A percentile compares a stretch with the other conserved stretches of the same genome.
Conservation (phyloP, 2,329 filamentous ascomycete species). For the Hawksworthiomyces lignivorus region DNA sequence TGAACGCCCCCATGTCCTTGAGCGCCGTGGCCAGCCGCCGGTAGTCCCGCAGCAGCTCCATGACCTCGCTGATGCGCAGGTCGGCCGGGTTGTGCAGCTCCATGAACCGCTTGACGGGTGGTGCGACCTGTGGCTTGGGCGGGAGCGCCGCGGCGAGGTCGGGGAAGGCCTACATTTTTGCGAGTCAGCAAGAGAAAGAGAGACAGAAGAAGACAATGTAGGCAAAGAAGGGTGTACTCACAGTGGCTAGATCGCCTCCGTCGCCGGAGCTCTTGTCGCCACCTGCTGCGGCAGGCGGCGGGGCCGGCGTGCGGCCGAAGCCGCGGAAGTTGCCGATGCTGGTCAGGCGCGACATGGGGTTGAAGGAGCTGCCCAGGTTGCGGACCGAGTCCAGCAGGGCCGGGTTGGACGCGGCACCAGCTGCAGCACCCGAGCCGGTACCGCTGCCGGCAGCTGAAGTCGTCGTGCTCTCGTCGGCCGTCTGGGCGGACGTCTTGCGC, state of each 20-base stretch:
- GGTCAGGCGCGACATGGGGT: conserved; percentile 72
- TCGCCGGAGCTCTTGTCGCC: conserved; percentile 30
- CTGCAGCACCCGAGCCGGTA: conserved; percentile 11
- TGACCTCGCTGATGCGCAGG: conserved; percentile 63
- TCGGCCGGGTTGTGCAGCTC: conserved; percentile 63
- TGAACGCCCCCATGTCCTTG: conserved; percentile 55
- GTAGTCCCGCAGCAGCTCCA: conserved; percentile 66
- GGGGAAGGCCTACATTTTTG: conserved; percentile 45
- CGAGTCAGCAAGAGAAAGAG: neutral
- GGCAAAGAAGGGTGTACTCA: conserved; percentile 27
- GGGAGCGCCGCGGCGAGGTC: conserved; percentile 49
- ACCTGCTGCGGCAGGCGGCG: conserved; percentile 26
- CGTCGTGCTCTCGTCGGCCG: conserved; percentile 28
- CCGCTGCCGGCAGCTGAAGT: neutral
- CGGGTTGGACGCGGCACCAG: conserved; percentile 39
- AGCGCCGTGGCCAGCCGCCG: conserved; percentile 60
- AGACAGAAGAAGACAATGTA: neutral
- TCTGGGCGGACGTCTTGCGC: neutral
- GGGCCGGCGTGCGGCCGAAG: conserved; percentile 54
- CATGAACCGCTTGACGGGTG: conserved; percentile 66
- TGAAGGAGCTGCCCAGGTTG: conserved; percentile 70
- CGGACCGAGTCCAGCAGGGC: conserved; percentile 73
- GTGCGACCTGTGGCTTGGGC: conserved; percentile 52
- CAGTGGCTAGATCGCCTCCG: conserved; percentile 51
- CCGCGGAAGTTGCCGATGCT: conserved; percentile 67